These are phyloP conservation scores for Acmispon strigosus DNA, from an alignment of 306 rosid genomes.

Conservation along the genomic window DNA sequence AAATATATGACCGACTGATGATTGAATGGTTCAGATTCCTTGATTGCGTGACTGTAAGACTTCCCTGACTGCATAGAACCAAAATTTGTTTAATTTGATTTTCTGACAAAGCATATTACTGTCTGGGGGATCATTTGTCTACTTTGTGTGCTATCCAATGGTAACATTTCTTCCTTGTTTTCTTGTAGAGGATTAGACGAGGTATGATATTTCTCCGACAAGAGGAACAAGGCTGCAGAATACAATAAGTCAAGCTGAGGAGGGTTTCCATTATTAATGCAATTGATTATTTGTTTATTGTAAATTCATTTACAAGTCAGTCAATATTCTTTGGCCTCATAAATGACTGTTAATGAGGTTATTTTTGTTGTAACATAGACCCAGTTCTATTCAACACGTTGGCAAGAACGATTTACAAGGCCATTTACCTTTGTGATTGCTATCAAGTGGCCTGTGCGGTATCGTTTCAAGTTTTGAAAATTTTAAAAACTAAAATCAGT, in stretches of 20 bases:
- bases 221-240: conserved; percentile 64
- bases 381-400: background rate
- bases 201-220: conserved; percentile 59
- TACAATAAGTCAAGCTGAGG: conserved; percentile 42
- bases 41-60: too few species aligned
- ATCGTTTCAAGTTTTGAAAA: too few species aligned
- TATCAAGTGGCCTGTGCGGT: too few species aligned
- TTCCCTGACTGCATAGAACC: too few species aligned
- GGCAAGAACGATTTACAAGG: too few species aligned
- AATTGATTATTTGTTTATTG: conserved; percentile 10
- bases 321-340: conserved; percentile 69
- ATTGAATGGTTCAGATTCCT: too few species aligned
- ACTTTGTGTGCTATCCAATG: background rate
- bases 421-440: too few species aligned
- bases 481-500: too few species aligned
- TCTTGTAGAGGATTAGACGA: conserved; percentile 68
- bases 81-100: background rate
- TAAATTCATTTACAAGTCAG: conserved; percentile 29
- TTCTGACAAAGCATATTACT: background rate
- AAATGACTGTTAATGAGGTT: conserved; percentile 31
- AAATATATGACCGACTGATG: too few species aligned
- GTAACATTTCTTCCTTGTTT: background rate
- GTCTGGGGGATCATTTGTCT: background rate
- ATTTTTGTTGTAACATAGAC: conserved; percentile 26
- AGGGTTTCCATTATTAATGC: background rate